Base-by-base conservation (phyloP, 257 asterid species). In the Osmanthus fragrans region DNA sequence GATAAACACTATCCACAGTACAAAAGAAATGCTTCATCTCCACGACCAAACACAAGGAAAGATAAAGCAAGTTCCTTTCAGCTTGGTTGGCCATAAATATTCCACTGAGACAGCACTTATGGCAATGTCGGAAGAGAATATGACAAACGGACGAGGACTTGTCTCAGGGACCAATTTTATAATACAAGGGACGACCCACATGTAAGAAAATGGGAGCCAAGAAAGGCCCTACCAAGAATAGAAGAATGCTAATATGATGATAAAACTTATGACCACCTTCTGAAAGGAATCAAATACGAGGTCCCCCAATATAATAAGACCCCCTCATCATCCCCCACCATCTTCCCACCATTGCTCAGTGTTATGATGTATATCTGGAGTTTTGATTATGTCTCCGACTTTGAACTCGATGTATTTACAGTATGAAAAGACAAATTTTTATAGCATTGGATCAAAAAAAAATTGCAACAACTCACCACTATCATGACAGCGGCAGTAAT, bases 401-500 rank as follows among this genome's bases (percentile, higher is more conserved):
- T 69, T 40, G 13, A 49, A 42, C 37, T 74, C 51, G 67, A 77
- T 21, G 7, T 56, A 18, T 30, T 63, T 34, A 79, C 39, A 34
- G 56, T 63, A 79, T 64, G 77, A 70, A 73, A 79, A 51, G 58
- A 54, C 65, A 34, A 54, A 42, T 34, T 54, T 15, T 65, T 42
- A 16, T 72, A 39, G 21, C 72, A 60, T 56, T 71, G 42, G 70
- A 71, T 77, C 72, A 25, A 74, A 42, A 73, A 71, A 71, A 76
- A 58, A 56, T 45, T 79, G 82, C 80, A 80, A 40, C 16, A 40
- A 84, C 97, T 90, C 86, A 94, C 98, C 97, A 74, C 90, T 89
- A 74, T 81, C 82, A 72, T 82, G 94, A 76, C 98, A 94, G 18
- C 82, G 80, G 91, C 98, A 94, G 89, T 83, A 86, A 78, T 64